A percentile compares a stretch with the other conserved stretches of the same genome.
These are phyloP conservation scores for Stemphylium vesicarium DNA, from an alignment of 2,329 filamentous ascomycete species.

Conservation along the genomic window DNA sequence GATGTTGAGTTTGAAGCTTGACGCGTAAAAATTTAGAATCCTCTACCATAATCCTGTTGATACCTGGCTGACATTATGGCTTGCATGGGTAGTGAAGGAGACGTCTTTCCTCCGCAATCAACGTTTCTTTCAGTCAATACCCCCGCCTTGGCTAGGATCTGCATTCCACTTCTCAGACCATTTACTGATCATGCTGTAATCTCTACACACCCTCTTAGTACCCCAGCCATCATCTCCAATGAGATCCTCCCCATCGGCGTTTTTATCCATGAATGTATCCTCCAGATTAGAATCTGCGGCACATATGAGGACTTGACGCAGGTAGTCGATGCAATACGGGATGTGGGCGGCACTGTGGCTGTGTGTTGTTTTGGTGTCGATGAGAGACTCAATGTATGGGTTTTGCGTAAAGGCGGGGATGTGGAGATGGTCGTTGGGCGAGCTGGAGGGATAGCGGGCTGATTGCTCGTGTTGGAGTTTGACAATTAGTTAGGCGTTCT, in stretches of 20 bases:
- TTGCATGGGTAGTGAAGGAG: too few species aligned
- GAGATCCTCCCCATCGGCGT: neutral
- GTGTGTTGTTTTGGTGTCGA: neutral
- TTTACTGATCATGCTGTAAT: conserved; percentile 31
- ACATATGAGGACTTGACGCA: conserved; percentile 35
- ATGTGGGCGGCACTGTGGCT: neutral
- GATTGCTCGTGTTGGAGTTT: conserved; percentile 4
- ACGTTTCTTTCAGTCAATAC: neutral
- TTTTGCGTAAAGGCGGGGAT: neutral
- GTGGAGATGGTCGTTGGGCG: neutral
- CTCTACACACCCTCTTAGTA: conserved; percentile 29
- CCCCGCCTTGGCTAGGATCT: neutral
- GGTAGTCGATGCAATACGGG: conserved; percentile 36
- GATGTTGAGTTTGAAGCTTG: conserved; percentile 16
- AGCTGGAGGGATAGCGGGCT: neutral
- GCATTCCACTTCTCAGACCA: conserved; percentile 30
- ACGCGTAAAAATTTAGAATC: too few species aligned
- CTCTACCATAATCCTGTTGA: too few species aligned
- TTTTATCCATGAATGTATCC: neutral
- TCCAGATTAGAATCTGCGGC: conserved; percentile 34
- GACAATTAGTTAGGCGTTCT: conserved; percentile 5
- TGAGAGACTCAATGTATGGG: conserved; percentile 4
- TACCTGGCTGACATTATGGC: too few species aligned
- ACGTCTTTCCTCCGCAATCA: too few species aligned
- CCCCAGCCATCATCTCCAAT: conserved; percentile 22